phyloP scores from a whole-genome alignment of 1,284 basidiomycete species.

The Trichosporon faecale region DNA sequence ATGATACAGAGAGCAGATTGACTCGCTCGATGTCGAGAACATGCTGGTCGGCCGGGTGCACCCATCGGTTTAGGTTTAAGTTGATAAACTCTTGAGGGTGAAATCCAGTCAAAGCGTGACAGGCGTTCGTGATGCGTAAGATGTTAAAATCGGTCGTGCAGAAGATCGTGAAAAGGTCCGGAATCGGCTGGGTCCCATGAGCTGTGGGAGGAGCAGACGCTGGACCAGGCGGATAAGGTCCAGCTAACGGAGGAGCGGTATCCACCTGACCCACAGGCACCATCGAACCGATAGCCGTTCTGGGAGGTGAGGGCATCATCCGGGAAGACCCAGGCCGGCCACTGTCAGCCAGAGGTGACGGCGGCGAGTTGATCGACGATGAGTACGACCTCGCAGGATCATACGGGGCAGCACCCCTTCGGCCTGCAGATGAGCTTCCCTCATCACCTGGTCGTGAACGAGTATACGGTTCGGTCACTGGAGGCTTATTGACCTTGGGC shows the following conservation, averaged over 20 bases:
- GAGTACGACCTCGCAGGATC: neutral
- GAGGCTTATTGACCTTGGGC: constrained; percentile 42
- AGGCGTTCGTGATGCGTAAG: constrained; percentile 34
- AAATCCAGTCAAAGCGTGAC: constrained; percentile 38
- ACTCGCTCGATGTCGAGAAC: constrained; percentile 34
- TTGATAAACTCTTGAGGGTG: constrained; percentile 46
- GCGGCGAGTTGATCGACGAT: constrained; percentile 2
- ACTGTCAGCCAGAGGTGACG: neutral
- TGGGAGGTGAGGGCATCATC: neutral
- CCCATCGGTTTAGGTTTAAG: constrained; percentile 37
- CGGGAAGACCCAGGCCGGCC: neutral
- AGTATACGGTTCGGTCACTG: constrained; percentile 34
- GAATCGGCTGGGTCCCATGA: constrained; percentile 7
- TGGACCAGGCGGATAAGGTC: neutral
- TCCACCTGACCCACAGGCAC: constrained; percentile 2
- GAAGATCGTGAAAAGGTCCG: constrained; percentile 38
- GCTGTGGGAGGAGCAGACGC: constrained; percentile 1
- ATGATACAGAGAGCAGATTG: constrained; percentile 32
- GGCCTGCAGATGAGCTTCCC: neutral
- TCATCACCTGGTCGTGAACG: neutral
- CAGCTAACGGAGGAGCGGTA: neutral
- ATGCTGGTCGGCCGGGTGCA: constrained; percentile 41
- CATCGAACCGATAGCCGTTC: constrained; percentile 2
- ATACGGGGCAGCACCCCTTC: neutral
- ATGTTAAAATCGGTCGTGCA: constrained; percentile 45